Base-by-base conservation (phyloP, 2,329 filamentous ascomycete genomes). In the Monilinia aucupariae region DNA sequence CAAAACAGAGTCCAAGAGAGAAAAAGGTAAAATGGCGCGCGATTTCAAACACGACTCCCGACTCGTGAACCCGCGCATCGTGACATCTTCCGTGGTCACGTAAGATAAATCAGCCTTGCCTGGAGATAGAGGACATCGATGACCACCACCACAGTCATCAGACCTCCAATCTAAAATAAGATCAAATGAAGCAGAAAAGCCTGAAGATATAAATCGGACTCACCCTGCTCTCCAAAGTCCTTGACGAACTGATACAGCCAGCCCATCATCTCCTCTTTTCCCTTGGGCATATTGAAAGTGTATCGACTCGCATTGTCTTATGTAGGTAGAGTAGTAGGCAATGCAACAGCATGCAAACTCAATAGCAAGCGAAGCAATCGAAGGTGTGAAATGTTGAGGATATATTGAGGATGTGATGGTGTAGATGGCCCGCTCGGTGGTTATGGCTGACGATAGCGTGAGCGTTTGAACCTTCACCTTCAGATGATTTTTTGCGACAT, bases 211-310 rank as follows among this genome's bases (percentile, higher is more conserved):
- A 34, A 54, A 45, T 22, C 56, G 20, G 34, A 62, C 60, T 58
- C 32, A 62, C 60, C 60, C 4, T 50, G 43, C 25, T 48, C 54
- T 37, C 61, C 54, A 39, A 43, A 27, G 47, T 22, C 51, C 49
- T 34, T 47, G n/a, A 52, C 54, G n/a, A 59, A 32, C 37, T 59
- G 45, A 34, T 43, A 34, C 39, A 59, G 25, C 61, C 61, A 63
- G 51, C 51, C 48, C 30, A 63, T 63, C 41, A 63, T 59, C 59
- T 62, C 43, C 22, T 59, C 61, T 54, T 32, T 52, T 45, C 45
- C 56, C 60, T 60, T 37, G 22, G 25, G 7, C 54, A 63, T 63
- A 53, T 48, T 22, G 54, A 59, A 48, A 32, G 53, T 3, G 7
- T 47, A 45, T 63, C 47, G 27, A 49, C 9, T 59, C 15, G 30